These are phyloP conservation scores for Xylariales sp. DNA, from an alignment of 2,329 filamentous ascomycete genomes.

Conservation along the genomic window DNA sequence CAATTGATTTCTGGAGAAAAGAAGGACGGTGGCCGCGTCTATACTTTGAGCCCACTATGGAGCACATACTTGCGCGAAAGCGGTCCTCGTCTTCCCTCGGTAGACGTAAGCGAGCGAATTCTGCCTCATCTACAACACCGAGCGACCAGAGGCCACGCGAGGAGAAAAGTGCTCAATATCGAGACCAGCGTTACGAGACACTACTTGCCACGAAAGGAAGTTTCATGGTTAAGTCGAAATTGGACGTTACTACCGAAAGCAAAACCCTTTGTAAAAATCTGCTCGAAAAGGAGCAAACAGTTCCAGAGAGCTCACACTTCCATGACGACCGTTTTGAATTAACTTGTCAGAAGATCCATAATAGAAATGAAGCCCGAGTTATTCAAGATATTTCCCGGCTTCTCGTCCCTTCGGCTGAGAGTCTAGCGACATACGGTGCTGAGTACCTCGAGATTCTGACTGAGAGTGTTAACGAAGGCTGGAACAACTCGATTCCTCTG, in stretches of 20 bases:
- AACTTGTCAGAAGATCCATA: slow-evolving; percentile 49
- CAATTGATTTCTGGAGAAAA: slow-evolving; percentile 39
- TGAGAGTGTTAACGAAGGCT: slow-evolving; percentile 57
- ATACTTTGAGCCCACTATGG: slow-evolving; percentile 42
- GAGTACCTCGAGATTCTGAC: slow-evolving; percentile 50
- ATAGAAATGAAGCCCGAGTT: slow-evolving; percentile 54
- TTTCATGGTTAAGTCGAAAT: slow-evolving; percentile 53
- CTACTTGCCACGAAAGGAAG: slow-evolving; percentile 55
- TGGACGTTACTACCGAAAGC: slow-evolving; percentile 50
- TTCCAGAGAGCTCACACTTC: slow-evolving; percentile 53
- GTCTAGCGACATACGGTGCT: slow-evolving; percentile 46
- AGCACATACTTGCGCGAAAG: slow-evolving; percentile 49
- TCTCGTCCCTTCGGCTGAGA: slow-evolving; percentile 55
- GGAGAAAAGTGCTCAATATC: slow-evolving; percentile 54
- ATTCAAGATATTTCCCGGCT: slow-evolving; percentile 53
- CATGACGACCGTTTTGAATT: slow-evolving; percentile 52
- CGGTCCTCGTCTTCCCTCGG: slow-evolving; percentile 43
- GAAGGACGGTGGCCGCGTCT: slow-evolving; percentile 38
- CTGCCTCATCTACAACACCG: slow-evolving; percentile 46
- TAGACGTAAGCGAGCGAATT: slow-evolving; percentile 47
- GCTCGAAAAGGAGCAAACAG: background rate
- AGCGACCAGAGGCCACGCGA: slow-evolving; percentile 55
- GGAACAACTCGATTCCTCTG: slow-evolving; percentile 52
- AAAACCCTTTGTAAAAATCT: slow-evolving; percentile 40
- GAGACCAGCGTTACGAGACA: slow-evolving; percentile 50